Evolutionary conservation across 169 alveolate genomes (phyloP).

Genomic region (Plasmodium cynomolgi): DNA sequence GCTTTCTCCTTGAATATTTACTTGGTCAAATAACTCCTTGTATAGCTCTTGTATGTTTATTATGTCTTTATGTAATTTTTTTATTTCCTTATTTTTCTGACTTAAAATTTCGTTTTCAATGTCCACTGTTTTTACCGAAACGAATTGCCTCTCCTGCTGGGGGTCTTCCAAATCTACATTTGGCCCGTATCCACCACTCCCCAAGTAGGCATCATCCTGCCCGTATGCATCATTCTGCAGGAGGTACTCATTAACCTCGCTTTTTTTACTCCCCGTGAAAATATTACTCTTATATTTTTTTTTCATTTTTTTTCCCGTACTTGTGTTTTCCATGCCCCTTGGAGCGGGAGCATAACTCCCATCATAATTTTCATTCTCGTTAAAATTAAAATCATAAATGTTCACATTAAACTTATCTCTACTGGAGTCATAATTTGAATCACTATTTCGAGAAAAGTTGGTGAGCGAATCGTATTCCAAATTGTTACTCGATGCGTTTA

Average conservation of each 20-base stretch:
- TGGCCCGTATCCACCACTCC: not conserved
- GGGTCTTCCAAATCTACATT: constrained; percentile 3
- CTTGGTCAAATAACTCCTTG: constrained; percentile 67
- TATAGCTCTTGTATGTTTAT: constrained; percentile 63
- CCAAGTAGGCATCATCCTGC: not conserved
- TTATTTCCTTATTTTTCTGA: constrained; percentile 74
- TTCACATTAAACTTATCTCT: constrained; percentile 54
- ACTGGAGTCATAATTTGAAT: constrained; percentile 41
- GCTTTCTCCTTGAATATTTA: constrained; percentile 68
- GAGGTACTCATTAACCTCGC: constrained; percentile 43
- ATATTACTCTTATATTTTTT: constrained; percentile 56
- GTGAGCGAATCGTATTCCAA: constrained; percentile 30
- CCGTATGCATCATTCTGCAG: constrained; percentile 34
- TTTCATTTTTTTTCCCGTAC: constrained; percentile 10
- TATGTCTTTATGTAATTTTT: constrained; percentile 71
- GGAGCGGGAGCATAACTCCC: not conserved
- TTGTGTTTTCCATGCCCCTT: not conserved
- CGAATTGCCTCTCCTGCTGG: constrained; percentile 35
- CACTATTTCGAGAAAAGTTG: constrained; percentile 68
- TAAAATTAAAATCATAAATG: constrained; percentile 70
- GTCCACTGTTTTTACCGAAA: constrained; percentile 55
- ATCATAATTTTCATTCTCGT: constrained; percentile 64
- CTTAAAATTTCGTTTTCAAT: constrained; percentile 69
- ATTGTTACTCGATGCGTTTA: not conserved
- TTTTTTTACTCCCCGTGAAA: constrained; percentile 41